phyloP scores from a whole-genome alignment of 345 rosid genomes.

The Eucalyptus rudis region DNA sequence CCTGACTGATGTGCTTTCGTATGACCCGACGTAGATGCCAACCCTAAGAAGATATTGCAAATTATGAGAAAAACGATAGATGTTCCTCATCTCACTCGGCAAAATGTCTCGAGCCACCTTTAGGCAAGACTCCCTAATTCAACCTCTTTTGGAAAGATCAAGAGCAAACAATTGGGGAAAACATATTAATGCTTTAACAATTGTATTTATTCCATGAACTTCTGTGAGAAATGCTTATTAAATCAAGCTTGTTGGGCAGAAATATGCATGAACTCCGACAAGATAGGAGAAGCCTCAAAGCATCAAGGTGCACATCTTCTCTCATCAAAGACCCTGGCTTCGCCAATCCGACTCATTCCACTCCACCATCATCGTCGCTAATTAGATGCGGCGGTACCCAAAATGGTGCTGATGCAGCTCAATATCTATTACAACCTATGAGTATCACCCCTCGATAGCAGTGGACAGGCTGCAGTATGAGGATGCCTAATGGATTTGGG shows the following conservation, averaged over 20 bases:
- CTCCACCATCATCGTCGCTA: neutral
- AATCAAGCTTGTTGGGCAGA: neutral
- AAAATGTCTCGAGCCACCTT: neutral
- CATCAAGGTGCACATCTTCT: too few relatives aligned
- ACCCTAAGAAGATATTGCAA: neutral
- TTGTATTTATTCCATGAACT: neutral
- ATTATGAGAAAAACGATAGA: neutral
- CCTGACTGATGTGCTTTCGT: too few relatives aligned
- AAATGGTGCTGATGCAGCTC: neutral
- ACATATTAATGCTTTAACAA: neutral
- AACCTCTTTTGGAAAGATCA: neutral
- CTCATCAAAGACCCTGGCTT: neutral
- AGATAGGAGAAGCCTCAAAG: neutral
- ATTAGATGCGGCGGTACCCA: neutral
- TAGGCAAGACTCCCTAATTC: neutral
- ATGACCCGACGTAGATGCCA: neutral
- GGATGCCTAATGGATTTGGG: neutral
- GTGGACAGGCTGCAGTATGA: neutral
- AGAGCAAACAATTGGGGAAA: neutral
- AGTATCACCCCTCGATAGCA: too few relatives aligned
- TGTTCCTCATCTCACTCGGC: neutral
- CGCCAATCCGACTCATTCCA: neutral
- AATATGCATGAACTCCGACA: neutral
- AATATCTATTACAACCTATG: neutral
- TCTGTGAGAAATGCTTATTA: neutral